Base-by-base conservation (phyloP, 345 rosid genomes). In the Eucalyptus fibrosa region DNA sequence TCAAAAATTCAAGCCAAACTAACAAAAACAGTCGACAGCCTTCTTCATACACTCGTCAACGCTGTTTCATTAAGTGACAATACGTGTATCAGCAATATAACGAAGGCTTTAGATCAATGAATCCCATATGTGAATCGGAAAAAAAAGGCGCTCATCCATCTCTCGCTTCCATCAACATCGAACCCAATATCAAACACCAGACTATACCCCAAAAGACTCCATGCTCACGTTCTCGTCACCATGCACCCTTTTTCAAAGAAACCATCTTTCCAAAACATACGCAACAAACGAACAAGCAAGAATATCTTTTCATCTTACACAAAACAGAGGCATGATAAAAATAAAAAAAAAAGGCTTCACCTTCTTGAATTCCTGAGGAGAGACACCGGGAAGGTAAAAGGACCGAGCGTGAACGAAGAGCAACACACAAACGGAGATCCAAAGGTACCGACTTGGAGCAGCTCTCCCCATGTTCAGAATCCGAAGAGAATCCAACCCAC, bases 321-420 rank as follows among this genome's bases (percentile, higher is more conserved):
- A 86, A 86, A 50, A 51, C 88, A 86, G 62, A 86, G 65, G 51
- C 30, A 21, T 32, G 45, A 86, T 34, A 11, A 77, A 77, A 50
- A n/a, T n/a, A n/a, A n/a, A 47, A 50, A 47, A 45, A 11, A 77
- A 50, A 34, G 50, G 62, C 69, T 89, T 50, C 83, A 95, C 98
- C 95, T 90, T 93, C 34, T 86, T 55, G 88, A 96, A 96, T 88
- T 95, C 97, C 88, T 91, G 90, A 45, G 98, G 98, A 51, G 98
- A 95, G 47, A 96, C 97, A 8, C 97, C 98, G 37, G 98, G 98
- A 87, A 96, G 96, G 89, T 96, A 96, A 90, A 96, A 96, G 91
- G 93, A 92, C 91, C 91, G 86, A 40, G 91, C 91, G 53, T 87
- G 88, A 60, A 86, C 65, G 89, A 91, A 88, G 59, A 90, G 86